A percentile compares a stretch with the other conserved stretches of the same genome.
Conservation (phyloP, 129 eudicot genomes). For the Tagetes erecta region DNA sequence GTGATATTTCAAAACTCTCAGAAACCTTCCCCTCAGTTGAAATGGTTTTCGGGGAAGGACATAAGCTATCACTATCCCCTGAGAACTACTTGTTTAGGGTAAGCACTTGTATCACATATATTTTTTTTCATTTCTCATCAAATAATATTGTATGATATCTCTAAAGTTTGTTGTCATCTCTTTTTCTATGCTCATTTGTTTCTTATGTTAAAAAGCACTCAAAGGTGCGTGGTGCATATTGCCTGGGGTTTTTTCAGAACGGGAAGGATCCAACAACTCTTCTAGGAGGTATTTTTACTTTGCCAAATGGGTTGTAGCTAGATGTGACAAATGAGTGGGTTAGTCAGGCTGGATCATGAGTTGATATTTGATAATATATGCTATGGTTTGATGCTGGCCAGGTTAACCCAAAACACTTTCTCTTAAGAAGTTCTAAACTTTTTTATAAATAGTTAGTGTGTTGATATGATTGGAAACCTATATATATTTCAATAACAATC, state of each 20-base stretch:
- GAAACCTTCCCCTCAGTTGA: slow-evolving; percentile 76
- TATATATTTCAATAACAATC: not conserved
- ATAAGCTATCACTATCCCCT: slow-evolving; percentile 82
- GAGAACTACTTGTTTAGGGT: slow-evolving; percentile 96
- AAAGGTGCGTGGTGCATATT: slow-evolving; percentile 89
- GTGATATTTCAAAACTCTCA: slow-evolving; percentile 70
- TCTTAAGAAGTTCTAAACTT: not conserved
- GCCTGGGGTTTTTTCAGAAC: slow-evolving; percentile 91
- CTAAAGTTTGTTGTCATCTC: not conserved
- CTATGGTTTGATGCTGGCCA: not conserved
- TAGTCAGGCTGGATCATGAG: not conserved
- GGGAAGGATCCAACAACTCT: slow-evolving; percentile 98
- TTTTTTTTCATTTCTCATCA: not conserved
- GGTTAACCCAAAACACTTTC: not conserved
- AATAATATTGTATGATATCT: slow-evolving; percentile 6
- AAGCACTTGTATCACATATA: slow-evolving; percentile 20
- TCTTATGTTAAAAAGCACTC: slow-evolving; percentile 59
- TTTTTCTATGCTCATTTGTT: slow-evolving; percentile 11
- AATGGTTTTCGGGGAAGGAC: slow-evolving; percentile 78
- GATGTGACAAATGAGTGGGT: not conserved
- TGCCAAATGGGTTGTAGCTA: slow-evolving; percentile 5
- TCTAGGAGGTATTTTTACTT: slow-evolving; percentile 70
- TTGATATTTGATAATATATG: not conserved
- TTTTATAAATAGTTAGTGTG: not conserved
- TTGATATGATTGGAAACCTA: not conserved